These are phyloP conservation scores for Didymella exigua DNA, from an alignment of 2,329 filamentous ascomycete genomes.

Conservation along the genomic window DNA sequence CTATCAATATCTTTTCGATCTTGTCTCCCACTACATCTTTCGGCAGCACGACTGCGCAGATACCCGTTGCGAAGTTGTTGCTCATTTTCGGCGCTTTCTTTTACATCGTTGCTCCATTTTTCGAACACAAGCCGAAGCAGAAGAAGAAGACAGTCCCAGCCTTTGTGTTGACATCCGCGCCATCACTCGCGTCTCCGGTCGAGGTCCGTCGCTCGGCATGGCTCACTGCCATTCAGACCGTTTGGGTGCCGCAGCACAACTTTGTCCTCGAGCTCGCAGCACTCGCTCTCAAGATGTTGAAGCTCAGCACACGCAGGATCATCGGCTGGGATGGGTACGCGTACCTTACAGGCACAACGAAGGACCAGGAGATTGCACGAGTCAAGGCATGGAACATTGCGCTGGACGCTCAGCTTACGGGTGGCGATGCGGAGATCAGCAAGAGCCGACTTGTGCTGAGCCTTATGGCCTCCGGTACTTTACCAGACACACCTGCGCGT, in stretches of 20 bases:
- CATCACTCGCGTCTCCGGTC: constrained; percentile 79
- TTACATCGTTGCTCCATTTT: constrained; percentile 62
- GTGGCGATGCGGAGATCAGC: constrained; percentile 87
- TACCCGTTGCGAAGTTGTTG: constrained; percentile 58
- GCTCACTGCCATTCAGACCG: constrained; percentile 90
- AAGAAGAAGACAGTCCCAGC: constrained; percentile 54
- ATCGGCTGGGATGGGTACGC: constrained; percentile 80
- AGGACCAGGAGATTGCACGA: constrained; percentile 83
- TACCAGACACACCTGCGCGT: constrained; percentile 80
- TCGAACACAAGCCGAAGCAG: constrained; percentile 62
- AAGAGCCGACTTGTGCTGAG: constrained; percentile 85
- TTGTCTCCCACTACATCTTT: constrained; percentile 43
- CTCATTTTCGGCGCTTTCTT: constrained; percentile 60
- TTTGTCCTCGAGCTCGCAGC: constrained; percentile 86
- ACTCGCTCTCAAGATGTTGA: constrained; percentile 77
- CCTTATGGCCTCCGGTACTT: constrained; percentile 82
- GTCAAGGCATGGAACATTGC: constrained; percentile 94
- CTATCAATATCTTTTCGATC: constrained; percentile 41
- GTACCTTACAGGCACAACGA: constrained; percentile 76
- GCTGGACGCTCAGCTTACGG: constrained; percentile 88
- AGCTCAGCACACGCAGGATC: constrained; percentile 78
- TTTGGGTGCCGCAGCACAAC: constrained; percentile 87
- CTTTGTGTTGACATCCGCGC: constrained; percentile 57
- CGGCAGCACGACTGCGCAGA: constrained; percentile 35
- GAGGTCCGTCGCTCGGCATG: constrained; percentile 86